phyloP scores from a whole-genome alignment of 768 basidiomycete species.

The Lactarius tabidus region DNA sequence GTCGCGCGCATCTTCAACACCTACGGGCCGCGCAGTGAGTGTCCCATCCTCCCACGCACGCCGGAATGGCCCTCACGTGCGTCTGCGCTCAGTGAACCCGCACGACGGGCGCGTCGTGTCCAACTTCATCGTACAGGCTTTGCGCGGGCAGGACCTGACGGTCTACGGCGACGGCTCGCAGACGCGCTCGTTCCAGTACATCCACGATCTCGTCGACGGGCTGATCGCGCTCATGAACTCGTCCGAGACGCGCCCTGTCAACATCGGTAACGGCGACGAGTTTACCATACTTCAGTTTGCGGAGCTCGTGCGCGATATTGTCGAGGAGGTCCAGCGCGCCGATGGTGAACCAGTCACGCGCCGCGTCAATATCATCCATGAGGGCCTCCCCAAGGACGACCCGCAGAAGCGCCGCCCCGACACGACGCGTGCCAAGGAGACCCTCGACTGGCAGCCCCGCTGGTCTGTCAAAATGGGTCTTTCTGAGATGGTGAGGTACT shows the following conservation, averaged over 20 bases:
- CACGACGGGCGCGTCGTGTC: slow-evolving; percentile 96
- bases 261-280: slow-evolving; percentile 94
- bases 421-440: slow-evolving; percentile 82
- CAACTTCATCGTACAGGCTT: slow-evolving; percentile 97
- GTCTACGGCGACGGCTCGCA: slow-evolving; percentile 93
- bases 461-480: slow-evolving; percentile 93
- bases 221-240: slow-evolving; percentile 95
- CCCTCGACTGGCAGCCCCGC: slow-evolving; percentile 84
- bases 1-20: slow-evolving; percentile 99
- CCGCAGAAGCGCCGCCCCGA: slow-evolving; percentile 93
- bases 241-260: slow-evolving; percentile 87
- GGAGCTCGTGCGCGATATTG: slow-evolving; percentile 84
- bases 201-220: slow-evolving; percentile 96
- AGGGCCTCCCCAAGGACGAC: slow-evolving; percentile 85
- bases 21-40: slow-evolving; percentile 76
- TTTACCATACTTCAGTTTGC: slow-evolving; percentile 96
- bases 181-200: slow-evolving; percentile 96
- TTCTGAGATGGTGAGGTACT: slow-evolving; percentile 93
- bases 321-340: slow-evolving; percentile 87
- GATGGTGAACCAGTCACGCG: slow-evolving; percentile 54
- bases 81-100: slow-evolving; percentile 70
- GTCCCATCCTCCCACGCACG: slow-evolving; percentile 17
- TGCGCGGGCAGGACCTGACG: slow-evolving; percentile 95
- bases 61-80: neutral
- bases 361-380: slow-evolving; percentile 67